Percentiles rank a stretch among this genome's conserved stretches.
Conservation (phyloP, 176 grass and related monocot genomes). For the Alopecurus myosuroides region DNA sequence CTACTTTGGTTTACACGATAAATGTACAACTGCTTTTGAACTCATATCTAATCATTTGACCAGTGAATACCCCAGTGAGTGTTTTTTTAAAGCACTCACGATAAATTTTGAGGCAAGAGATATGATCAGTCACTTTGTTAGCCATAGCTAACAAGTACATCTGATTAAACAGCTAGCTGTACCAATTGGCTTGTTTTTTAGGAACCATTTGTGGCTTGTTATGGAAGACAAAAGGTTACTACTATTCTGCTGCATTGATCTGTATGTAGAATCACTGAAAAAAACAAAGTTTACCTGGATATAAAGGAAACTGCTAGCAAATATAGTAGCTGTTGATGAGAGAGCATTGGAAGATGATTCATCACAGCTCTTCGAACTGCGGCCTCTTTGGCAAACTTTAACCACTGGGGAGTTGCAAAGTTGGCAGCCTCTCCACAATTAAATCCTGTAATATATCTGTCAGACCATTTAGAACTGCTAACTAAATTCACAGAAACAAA, state of each 20-base stretch:
- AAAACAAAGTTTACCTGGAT: conserved; percentile 53
- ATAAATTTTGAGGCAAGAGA: not conserved
- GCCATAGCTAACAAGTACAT: not conserved
- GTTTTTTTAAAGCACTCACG: not conserved
- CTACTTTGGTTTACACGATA: not conserved
- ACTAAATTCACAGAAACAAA: not conserved
- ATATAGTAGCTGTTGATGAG: conserved; percentile 96
- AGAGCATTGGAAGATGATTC: conserved; percentile 99
- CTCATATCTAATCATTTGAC: not conserved
- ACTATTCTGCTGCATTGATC: not conserved
- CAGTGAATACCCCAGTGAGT: not conserved
- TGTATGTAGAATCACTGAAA: not conserved
- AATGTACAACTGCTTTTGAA: not conserved
- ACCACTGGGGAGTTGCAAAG: conserved; percentile 96
- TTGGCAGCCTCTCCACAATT: conserved; percentile 98
- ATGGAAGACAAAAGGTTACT: not conserved
- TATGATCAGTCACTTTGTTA: not conserved
- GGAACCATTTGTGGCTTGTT: not conserved
- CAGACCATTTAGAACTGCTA: conserved; percentile 12
- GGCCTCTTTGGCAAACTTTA: conserved; percentile 94
- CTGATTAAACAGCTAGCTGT: not conserved
- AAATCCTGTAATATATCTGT: conserved; percentile 59
- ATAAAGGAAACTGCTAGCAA: conserved; percentile 93
- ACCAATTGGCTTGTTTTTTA: not conserved
- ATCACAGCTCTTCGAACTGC: conserved; percentile 92